Evolutionary conservation across 2,329 filamentous ascomycete species (phyloP).

Genomic region (Colletotrichum chlorophyti): DNA sequence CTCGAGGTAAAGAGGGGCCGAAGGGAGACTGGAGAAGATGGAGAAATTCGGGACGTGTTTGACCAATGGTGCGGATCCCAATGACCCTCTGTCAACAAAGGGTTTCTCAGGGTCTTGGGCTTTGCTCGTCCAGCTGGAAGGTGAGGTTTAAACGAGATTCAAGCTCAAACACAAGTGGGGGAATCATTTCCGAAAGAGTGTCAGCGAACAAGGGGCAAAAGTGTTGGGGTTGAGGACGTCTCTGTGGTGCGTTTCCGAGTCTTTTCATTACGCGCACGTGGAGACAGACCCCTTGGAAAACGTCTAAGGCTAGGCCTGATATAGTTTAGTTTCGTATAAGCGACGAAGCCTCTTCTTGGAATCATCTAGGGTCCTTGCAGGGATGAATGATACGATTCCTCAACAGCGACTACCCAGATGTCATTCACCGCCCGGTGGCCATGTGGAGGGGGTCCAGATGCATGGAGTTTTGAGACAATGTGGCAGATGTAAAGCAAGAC

Average conservation of each 20-base stretch:
- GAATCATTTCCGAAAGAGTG: conserved; percentile 9
- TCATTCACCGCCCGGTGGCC: conserved; percentile 14
- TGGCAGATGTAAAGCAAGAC: too few relatives aligned
- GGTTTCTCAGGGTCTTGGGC: conserved; percentile 12
- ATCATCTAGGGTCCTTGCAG: neutral
- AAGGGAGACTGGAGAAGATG: conserved; percentile 8
- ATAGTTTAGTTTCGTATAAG: conserved; percentile 6
- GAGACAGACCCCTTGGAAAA: conserved; percentile 16
- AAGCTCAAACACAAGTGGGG: conserved; percentile 23
- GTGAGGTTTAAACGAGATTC: conserved; percentile 7
- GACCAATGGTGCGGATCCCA: conserved; percentile 3
- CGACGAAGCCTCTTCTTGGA: conserved; percentile 12
- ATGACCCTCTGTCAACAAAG: conserved; percentile 1
- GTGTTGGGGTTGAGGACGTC: conserved; percentile 25
- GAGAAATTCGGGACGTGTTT: neutral
- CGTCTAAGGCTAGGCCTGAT: neutral
- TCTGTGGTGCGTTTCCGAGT: conserved; percentile 12
- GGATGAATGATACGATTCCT: conserved; percentile 15
- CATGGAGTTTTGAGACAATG: too few relatives aligned
- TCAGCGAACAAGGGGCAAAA: conserved; percentile 16
- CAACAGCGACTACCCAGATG: conserved; percentile 5
- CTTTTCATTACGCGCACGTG: conserved; percentile 12
- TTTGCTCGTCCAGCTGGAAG: neutral
- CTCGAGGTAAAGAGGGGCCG: neutral
- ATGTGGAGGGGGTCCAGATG: too few relatives aligned